Evolutionary conservation across 108 stramenopile species (phyloP).

Genomic region (Epipyxis sp.): DNA sequence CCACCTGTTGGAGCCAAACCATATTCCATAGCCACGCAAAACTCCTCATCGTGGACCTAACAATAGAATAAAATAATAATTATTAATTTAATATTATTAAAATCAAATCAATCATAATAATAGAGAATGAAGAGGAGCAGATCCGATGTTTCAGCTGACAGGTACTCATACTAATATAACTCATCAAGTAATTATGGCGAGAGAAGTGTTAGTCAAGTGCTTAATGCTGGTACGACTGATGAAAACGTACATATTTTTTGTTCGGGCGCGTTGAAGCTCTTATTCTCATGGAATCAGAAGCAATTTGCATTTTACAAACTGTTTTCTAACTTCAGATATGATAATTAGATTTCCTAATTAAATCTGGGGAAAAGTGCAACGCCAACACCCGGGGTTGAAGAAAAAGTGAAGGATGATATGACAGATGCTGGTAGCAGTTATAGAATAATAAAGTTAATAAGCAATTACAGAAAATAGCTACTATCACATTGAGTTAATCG

Average conservation of each 20-base stretch:
- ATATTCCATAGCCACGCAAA: constrained; percentile 87
- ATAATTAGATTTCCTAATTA: too few species aligned
- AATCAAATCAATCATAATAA: background rate
- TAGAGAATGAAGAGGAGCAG: background rate
- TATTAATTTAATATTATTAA: background rate
- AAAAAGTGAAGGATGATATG: too few species aligned
- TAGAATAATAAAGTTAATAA: too few species aligned
- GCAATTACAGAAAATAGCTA: too few species aligned
- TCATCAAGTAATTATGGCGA: background rate
- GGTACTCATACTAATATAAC: background rate
- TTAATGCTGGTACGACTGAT: constrained; percentile 24
- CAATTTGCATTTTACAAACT: background rate
- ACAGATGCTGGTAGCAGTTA: too few species aligned
- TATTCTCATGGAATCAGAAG: background rate
- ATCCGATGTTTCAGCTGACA: constrained; percentile 35
- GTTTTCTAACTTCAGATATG: too few species aligned
- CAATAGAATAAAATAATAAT: too few species aligned
- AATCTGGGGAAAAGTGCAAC: background rate
- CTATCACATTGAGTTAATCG: background rate
- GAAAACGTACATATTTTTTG: constrained; percentile 23
- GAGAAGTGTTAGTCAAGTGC: background rate
- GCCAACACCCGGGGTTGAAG: constrained; percentile 2
- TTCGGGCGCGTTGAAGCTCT: background rate
- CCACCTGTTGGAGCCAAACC: constrained; percentile 98
- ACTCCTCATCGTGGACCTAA: constrained; percentile 90